A percentile compares a stretch with the other conserved stretches of the same genome.
Evolutionary conservation across 2,329 filamentous ascomycete genomes (phyloP).

Genomic region (Exophiala alcalophila): DNA sequence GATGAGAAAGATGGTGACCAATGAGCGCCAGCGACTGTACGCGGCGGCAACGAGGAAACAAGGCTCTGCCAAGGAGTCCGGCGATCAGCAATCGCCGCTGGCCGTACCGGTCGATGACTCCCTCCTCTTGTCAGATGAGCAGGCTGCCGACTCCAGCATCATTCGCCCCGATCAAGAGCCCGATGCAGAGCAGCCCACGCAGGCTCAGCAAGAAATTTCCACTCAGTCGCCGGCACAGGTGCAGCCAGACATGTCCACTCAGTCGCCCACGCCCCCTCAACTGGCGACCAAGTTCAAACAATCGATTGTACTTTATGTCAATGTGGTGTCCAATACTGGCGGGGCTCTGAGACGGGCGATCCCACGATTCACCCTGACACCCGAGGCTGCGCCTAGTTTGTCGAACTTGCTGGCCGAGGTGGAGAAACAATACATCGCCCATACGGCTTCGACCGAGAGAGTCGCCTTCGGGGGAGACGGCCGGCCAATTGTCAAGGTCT

Average conservation of each 20-base stretch:
- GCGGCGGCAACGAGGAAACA: constrained; percentile 56
- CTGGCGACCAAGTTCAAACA: constrained; percentile 19
- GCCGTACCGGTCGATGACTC: constrained; percentile 7
- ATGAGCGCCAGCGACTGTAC: constrained; percentile 58
- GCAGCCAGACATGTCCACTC: not conserved
- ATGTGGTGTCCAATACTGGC: constrained; percentile 27
- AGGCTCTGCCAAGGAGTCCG: constrained; percentile 30
- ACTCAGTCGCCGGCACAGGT: not conserved
- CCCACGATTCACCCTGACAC: constrained; percentile 25
- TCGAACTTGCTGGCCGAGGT: constrained; percentile 22
- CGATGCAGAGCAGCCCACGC: not conserved
- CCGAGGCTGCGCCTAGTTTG: constrained; percentile 23
- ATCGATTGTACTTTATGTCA: constrained; percentile 26
- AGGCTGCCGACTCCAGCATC: not conserved
- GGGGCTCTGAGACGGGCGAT: constrained; percentile 25
- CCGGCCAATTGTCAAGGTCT: constrained; percentile 36
- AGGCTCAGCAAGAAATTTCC: too few species aligned
- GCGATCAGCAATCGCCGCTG: constrained; percentile 7
- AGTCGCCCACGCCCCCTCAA: constrained; percentile 2
- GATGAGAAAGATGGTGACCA: constrained; percentile 58
- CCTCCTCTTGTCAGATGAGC: constrained; percentile 1
- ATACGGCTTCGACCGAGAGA: constrained; percentile 2
- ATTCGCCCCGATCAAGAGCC: constrained; percentile 6
- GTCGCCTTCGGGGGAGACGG: constrained; percentile 2
- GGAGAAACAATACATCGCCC: constrained; percentile 20